Evolutionary conservation across 1,284 basidiomycete species (phyloP).

Genomic region (Irpex sp.): DNA sequence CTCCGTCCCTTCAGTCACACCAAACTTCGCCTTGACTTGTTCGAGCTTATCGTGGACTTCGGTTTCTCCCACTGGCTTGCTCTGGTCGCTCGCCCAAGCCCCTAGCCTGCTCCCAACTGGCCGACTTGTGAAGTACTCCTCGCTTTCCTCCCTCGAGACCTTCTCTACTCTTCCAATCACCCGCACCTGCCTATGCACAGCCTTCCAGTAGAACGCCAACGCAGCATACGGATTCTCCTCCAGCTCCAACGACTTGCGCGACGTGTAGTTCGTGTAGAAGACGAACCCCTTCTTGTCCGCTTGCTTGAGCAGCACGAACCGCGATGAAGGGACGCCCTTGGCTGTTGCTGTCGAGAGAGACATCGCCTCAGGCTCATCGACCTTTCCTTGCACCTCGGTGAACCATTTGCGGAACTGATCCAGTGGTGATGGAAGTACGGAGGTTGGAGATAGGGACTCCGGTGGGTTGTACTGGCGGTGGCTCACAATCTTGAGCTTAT

Average conservation of each 20-base stretch:
- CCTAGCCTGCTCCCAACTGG: slow-evolving; percentile 86
- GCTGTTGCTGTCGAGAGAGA: slow-evolving; percentile 77
- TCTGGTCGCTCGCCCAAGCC: slow-evolving; percentile 93
- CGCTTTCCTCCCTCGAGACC: slow-evolving; percentile 66
- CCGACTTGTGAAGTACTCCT: slow-evolving; percentile 81
- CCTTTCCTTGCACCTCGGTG: slow-evolving; percentile 53
- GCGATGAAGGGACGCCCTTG: slow-evolving; percentile 76
- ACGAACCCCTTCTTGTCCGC: slow-evolving; percentile 85
- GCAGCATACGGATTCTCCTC: slow-evolving; percentile 74
- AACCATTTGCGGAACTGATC: slow-evolving; percentile 88
- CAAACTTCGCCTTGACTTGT: slow-evolving; percentile 60
- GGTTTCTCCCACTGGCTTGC: slow-evolving; percentile 67
- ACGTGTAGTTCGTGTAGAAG: slow-evolving; percentile 96
- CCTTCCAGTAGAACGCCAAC: slow-evolving; percentile 90
- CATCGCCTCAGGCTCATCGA: slow-evolving; percentile 88
- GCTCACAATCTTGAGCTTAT: slow-evolving; percentile 62
- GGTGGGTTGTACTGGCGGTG: slow-evolving; percentile 75
- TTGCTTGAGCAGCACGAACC: slow-evolving; percentile 91
- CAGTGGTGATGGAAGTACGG: slow-evolving; percentile 66
- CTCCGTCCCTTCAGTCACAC: slow-evolving; percentile 37
- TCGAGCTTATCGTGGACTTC: slow-evolving; percentile 65
- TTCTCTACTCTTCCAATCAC: slow-evolving; percentile 85
- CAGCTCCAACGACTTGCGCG: slow-evolving; percentile 87
- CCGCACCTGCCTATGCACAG: slow-evolving; percentile 79
- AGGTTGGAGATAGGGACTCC: slow-evolving; percentile 55